Conservation (phyloP, 2,329 filamentous ascomycete species). For the Didymella pomorum region DNA sequence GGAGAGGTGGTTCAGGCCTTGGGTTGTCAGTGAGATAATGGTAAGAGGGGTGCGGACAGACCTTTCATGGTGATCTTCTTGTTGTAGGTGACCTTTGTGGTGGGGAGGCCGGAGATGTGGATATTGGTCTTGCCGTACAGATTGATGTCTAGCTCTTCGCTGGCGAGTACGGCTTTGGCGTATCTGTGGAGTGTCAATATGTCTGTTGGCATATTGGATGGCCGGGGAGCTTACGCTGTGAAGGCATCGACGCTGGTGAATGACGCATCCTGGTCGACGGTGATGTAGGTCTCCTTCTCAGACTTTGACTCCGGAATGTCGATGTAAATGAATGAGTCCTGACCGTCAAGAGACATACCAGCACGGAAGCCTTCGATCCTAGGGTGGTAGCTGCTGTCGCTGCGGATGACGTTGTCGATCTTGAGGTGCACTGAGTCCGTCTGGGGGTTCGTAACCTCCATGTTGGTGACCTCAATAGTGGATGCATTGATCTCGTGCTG, state of each 20-base stretch:
- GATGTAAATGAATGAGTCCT: slow-evolving; percentile 55
- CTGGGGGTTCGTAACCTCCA: slow-evolving; percentile 61
- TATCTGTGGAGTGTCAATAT: slow-evolving; percentile 42
- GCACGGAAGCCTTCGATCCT: slow-evolving; percentile 63
- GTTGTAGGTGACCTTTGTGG: slow-evolving; percentile 62
- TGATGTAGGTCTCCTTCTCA: slow-evolving; percentile 52
- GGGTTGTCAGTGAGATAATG: not conserved
- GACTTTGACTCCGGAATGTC: slow-evolving; percentile 56
- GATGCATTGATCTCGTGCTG: slow-evolving; percentile 63
- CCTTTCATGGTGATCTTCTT: slow-evolving; percentile 66
- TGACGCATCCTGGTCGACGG: slow-evolving; percentile 55
- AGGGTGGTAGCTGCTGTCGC: slow-evolving; percentile 61
- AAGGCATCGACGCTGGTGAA: slow-evolving; percentile 58
- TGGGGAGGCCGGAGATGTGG: slow-evolving; percentile 60
- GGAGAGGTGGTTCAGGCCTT: slow-evolving; percentile 66
- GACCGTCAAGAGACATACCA: slow-evolving; percentile 56
- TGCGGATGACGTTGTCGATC: slow-evolving; percentile 58
- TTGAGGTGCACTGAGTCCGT: slow-evolving; percentile 59
- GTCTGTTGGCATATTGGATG: no score
- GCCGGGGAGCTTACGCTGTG: slow-evolving; percentile 33
- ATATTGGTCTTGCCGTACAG: slow-evolving; percentile 62
- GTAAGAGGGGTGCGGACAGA: slow-evolving; percentile 34
- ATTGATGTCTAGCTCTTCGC: slow-evolving; percentile 59
- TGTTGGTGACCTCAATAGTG: slow-evolving; percentile 58
- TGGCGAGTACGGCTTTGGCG: slow-evolving; percentile 57